A percentile compares a stretch with the other conserved stretches of the same genome.
phyloP scores from a whole-genome alignment of 768 basidiomycete genomes.

The Podaxis carcinomalis region DNA sequence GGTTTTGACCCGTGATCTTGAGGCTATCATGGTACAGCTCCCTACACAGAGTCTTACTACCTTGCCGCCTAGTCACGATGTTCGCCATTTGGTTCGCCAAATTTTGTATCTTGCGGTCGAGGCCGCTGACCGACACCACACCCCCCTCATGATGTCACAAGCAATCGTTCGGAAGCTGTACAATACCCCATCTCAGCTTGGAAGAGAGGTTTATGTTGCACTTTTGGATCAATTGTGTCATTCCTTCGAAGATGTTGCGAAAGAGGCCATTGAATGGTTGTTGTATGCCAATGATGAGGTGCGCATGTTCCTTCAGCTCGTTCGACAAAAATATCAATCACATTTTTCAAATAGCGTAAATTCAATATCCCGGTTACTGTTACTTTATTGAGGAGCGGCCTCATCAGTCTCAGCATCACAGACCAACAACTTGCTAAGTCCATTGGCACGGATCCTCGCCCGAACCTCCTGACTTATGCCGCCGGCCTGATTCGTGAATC shows the following conservation, averaged over 20 bases:
- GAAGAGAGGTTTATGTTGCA: conserved; percentile 89
- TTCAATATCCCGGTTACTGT: conserved; percentile 93
- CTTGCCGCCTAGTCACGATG: conserved; percentile 80
- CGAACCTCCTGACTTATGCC: conserved; percentile 75
- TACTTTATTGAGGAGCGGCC: conserved; percentile 78
- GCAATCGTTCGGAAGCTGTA: conserved; percentile 95
- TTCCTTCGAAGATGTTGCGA: conserved; percentile 86
- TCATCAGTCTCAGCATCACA: conserved; percentile 72
- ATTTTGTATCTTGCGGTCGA: conserved; percentile 80
- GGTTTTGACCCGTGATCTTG: conserved; percentile 61
- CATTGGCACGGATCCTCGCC: conserved; percentile 72
- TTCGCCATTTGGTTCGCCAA: conserved; percentile 80
- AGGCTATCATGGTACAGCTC: conserved; percentile 74
- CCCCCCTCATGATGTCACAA: conserved; percentile 90
- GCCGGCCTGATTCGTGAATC: conserved; percentile 85
- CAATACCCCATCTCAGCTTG: conserved; percentile 81
- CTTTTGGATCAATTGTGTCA: conserved; percentile 87
- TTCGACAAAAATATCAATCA: conserved; percentile 7
- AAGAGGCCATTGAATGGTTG: conserved; percentile 96
- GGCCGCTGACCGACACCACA: conserved; percentile 75
- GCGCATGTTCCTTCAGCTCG: conserved; percentile 19
- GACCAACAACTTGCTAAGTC: conserved; percentile 91
- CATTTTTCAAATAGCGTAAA: conserved; percentile 63
- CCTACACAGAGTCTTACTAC: conserved; percentile 64
- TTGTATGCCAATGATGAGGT: conserved; percentile 96